phyloP scores from a whole-genome alignment of 2,329 filamentous ascomycete genomes.

The Lachnellula hyalina region DNA sequence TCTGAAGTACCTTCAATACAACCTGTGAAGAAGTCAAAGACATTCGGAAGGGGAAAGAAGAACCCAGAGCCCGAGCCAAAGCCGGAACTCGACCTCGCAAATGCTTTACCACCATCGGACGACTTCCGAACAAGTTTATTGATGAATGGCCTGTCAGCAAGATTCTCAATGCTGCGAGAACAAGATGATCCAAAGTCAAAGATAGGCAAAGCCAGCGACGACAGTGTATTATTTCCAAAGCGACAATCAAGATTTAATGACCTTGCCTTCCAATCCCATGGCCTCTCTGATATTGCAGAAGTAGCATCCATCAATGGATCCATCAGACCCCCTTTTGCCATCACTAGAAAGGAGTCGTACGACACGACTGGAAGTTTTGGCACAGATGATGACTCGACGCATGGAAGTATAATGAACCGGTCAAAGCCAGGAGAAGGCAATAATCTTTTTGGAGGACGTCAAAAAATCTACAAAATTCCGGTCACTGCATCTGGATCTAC shows the following conservation, averaged over 20 bases:
- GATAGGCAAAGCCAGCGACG: constrained; percentile 90
- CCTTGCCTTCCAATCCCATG: constrained; percentile 43
- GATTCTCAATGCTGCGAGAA: constrained; percentile 94
- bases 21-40: constrained; percentile 40
- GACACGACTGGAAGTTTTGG: constrained; percentile 54
- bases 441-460: constrained; percentile 86
- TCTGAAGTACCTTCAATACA: constrained; percentile 38
- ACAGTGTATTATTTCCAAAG: constrained; percentile 79
- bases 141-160: constrained; percentile 89
- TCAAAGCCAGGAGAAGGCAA: constrained; percentile 84
- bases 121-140: constrained; percentile 93
- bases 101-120: constrained; percentile 73
- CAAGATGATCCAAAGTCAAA: constrained; percentile 88
- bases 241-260: constrained; percentile 74
- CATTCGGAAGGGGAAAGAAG: constrained; percentile 53
- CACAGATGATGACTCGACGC: constrained; percentile 60
- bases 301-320: constrained; percentile 71
- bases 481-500: constrained; percentile 42
- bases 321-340: constrained; percentile 53
- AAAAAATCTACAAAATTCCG: constrained; percentile 89
- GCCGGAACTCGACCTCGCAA: constrained; percentile 64
- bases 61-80: constrained; percentile 50
- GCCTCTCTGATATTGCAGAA: constrained; percentile 82
- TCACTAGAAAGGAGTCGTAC: constrained; percentile 59
- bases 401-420: constrained; percentile 76